Evolutionary conservation across 2,329 filamentous ascomycete genomes (phyloP).

Genomic region (Penicillium sp.): DNA sequence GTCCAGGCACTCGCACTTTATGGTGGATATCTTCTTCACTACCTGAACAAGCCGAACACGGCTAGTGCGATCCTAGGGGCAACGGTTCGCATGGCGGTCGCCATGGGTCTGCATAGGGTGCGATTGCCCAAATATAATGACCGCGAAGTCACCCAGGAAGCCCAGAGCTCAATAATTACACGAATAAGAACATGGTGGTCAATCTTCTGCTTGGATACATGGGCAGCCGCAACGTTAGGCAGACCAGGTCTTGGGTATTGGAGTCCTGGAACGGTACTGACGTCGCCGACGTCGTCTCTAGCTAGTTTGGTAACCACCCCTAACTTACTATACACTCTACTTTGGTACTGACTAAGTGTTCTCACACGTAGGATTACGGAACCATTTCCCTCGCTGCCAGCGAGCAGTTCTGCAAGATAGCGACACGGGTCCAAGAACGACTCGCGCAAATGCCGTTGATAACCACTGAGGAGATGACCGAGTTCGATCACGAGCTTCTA

Average conservation of each 20-base stretch:
- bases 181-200: neutral
- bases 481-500: neutral
- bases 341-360: neutral
- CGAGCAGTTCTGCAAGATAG: slow-evolving; percentile 2
- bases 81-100: neutral
- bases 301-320: neutral
- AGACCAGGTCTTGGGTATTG: neutral
- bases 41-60: neutral
- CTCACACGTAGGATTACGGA: neutral
- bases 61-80: neutral
- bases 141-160: neutral
- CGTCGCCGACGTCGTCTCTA: neutral
- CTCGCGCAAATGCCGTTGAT: slow-evolving; percentile 1
- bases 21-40: neutral
- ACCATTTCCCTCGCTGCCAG: neutral
- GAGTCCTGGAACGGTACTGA: neutral
- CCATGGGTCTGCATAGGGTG: neutral
- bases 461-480: neutral
- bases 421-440: slow-evolving; percentile 1
- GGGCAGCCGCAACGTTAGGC: neutral
- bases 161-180: neutral
- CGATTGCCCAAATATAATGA: neutral
- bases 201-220: neutral
- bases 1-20: neutral
- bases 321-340: neutral